A percentile compares a stretch with the other conserved stretches of the same genome.
Evolutionary conservation across 352 stramenopile genomes (phyloP).

Genomic region (Phytophthora sp.): DNA sequence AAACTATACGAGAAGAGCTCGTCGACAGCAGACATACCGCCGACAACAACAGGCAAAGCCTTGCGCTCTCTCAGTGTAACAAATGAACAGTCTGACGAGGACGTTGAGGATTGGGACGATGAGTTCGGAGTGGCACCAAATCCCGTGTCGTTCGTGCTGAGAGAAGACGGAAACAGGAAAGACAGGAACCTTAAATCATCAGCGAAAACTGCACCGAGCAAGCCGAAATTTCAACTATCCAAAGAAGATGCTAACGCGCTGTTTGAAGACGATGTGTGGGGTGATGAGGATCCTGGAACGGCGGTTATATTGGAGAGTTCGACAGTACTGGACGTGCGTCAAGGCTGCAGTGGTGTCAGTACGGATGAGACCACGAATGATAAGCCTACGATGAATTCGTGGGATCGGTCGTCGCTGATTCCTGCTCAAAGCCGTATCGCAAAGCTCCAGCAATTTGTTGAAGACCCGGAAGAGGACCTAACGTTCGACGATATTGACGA

Average conservation of each 20-base stretch:
- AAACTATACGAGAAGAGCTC: conserved; percentile 79
- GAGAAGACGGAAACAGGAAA: conserved; percentile 2
- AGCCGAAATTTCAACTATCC: conserved; percentile 66
- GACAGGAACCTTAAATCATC: conserved; percentile 8
- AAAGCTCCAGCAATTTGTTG: conserved; percentile 78
- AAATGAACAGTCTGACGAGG: conserved; percentile 50
- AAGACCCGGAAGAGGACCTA: conserved; percentile 69
- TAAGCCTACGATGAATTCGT: conserved; percentile 43
- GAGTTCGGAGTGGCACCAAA: conserved; percentile 70
- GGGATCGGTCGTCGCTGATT: conserved; percentile 67
- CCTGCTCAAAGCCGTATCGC: conserved; percentile 64
- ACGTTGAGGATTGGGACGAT: conserved; percentile 86
- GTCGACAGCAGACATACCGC: conserved; percentile 34
- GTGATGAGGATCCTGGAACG: conserved; percentile 47
- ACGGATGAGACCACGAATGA: conserved; percentile 4
- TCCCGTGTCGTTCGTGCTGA: conserved; percentile 41
- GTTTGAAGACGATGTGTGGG: conserved; percentile 77
- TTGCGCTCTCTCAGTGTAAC: conserved; percentile 27
- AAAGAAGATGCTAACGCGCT: conserved; percentile 79
- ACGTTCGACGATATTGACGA: conserved; percentile 81
- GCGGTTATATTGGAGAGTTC: conserved; percentile 6
- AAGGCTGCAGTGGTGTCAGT: conserved; percentile 9
- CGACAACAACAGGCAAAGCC: conserved; percentile 23
- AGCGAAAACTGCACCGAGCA: conserved; percentile 13
- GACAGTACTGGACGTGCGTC: not conserved